Evolutionary conservation across 208 protist genomes (phyloP).

Genomic region (Strigomonas culicis): DNA sequence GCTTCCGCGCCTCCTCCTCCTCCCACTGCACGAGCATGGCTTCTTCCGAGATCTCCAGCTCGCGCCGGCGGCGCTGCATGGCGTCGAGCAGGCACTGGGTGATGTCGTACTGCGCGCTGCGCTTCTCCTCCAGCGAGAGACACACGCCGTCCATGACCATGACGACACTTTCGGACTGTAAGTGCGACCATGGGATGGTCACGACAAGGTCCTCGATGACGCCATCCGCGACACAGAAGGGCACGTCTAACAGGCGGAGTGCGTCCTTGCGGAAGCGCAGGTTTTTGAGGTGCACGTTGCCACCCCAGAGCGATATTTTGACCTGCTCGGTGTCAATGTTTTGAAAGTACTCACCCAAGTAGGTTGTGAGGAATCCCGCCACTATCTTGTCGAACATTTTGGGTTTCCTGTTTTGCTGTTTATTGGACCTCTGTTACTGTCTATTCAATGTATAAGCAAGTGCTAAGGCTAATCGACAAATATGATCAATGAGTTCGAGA

Average conservation of each 20-base stretch:
- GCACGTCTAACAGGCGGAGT: constrained; percentile 49
- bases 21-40: constrained; percentile 16
- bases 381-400: constrained; percentile 83
- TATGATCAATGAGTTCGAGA: too few relatives aligned
- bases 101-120: constrained; percentile 36
- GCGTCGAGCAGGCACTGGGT: constrained; percentile 45
- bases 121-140: constrained; percentile 59
- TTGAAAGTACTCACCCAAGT: constrained; percentile 83
- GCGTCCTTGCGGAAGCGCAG: constrained; percentile 63
- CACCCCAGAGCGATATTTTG: constrained; percentile 81
- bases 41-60: constrained; percentile 46
- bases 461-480: too few relatives aligned
- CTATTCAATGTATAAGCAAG: not conserved
- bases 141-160: constrained; percentile 46
- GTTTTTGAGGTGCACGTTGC: constrained; percentile 58
- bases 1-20: constrained; percentile 6
- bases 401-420: too few relatives aligned
- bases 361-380: constrained; percentile 59
- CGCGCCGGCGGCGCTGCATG: constrained; percentile 33
- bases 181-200: constrained; percentile 67
- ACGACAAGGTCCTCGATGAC: constrained; percentile 66
- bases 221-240: constrained; percentile 58
- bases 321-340: constrained; percentile 82
- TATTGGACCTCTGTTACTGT: not conserved
- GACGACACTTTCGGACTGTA: constrained; percentile 71